Evolutionary conservation across 257 asterid species (phyloP), one percentile per base, ranked within the genome.

Genomic region (Ballota nigra): DNA sequence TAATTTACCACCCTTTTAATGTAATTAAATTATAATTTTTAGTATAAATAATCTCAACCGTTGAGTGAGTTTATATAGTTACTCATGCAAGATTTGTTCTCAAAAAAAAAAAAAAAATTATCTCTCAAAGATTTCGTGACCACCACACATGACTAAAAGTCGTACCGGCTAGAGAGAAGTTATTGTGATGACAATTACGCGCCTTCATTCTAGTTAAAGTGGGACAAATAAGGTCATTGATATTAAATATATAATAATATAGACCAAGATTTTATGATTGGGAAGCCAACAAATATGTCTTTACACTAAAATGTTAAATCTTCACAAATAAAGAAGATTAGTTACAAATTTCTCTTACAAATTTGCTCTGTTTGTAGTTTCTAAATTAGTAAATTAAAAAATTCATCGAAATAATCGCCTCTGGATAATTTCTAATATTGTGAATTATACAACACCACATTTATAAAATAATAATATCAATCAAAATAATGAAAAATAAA

Each of bases 181-280:
- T 51, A 55, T 52, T 73, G 66, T 20, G 68, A 47, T 1, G 67
- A 69, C 24, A 78, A 69, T 78, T 69, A 69, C 60, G 76, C 82
- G 67, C 79, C 82, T 78, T 65, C 73, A 13, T 63, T 78, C 55
- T 12, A 73, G 82, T 36, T 78, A 29, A 62, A 9, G 4, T 9
- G 7, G 45, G 45, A 38, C 45, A 38, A 38, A 38, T 38, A 38
- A 38, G 15, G 52, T 66, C 55, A 61, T n/a, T 57, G 33, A 24
- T 20, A 34, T 58, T 60, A 56, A n/a, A n/a, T n/a, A 67, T 52
- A 61, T 16, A 33, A n/a, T 36, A 33, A 33, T 33, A 41, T 41
- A 3, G 18, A 58, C 55, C 49, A 26, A 58, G 23, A 65, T 51
- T 34, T 52, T 34, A 72, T 33, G 55, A 62, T 12, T 61, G 26